Evolutionary conservation across 225 moss, liverwort and hornwort species (phyloP), one percentile per base, ranked within the genome.

Genomic region (Pleurozium schreberi): DNA sequence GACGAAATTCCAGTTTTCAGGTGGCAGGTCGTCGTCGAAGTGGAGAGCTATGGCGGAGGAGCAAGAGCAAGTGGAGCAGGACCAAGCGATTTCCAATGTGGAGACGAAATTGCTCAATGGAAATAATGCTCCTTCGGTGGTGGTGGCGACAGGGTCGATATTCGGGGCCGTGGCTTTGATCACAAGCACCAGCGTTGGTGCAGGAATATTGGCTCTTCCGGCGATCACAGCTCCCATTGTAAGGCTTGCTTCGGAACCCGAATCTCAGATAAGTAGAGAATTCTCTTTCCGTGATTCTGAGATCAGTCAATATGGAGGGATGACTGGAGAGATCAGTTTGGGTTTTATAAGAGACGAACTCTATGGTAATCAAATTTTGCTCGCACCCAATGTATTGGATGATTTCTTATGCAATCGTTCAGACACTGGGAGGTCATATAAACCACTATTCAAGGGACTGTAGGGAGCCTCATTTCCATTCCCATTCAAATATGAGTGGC

Each of bases 141-240:
- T 27, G 81, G 90, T 33, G 86, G 85, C 90, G 52, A 93, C 88
- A 9, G 94, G 94, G 64, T 93, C 94, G 33, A 40, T 95, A 59
- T 92, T 94, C 38, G 95, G 94, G 55, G 95, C 94, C 60, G 88
- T 94, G 67, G 94, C 94, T 22, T 63, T 95, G 91, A 95, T 95
- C 88, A 95, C 91, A 25, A 91, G 95, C 87, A 87, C 92, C 70
- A 94, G 93, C 74, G 95, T 95, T 14, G 95, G 95, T 47, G 95
- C 94, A 78, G 94, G 95, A 67, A 92, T 95, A 43, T 87, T 95
- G 83, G 95, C 95, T 59, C 95, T 95, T 86, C 95, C 94, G 61
- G 95, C 92, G 61, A 92, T 84, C 59, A 95, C 92, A 36, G 93
- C 94, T 89, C 93, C 94, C n/a, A 87, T 94, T 43, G 95, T 95